Evolutionary conservation across 441 rosid genomes (phyloP).

Genomic region (Mallotus japonicus): DNA sequence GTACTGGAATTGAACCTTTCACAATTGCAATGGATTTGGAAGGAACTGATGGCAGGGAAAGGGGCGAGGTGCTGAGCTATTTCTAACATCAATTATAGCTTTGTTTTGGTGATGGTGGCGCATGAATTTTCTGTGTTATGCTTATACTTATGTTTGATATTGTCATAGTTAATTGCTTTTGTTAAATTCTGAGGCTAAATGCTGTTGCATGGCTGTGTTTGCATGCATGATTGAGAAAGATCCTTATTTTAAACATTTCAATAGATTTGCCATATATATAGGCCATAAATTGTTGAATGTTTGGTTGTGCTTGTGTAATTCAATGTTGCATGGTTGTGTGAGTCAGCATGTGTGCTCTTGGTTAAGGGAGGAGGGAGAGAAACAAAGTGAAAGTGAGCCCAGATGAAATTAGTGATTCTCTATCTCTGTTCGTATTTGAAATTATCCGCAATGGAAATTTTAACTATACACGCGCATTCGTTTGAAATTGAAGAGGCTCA

Average conservation of each 20-base stretch:
- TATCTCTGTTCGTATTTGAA: not conserved
- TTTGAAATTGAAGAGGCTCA: not conserved
- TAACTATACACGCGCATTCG: too few species aligned
- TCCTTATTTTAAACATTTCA: too few species aligned
- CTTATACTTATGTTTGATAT: not conserved
- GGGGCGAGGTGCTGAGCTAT: constrained; percentile 71
- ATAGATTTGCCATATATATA: not conserved
- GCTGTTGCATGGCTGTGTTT: not conserved
- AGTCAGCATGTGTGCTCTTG: not conserved
- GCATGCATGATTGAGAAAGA: not conserved
- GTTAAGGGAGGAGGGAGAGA: not conserved
- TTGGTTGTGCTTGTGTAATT: not conserved
- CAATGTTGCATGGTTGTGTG: not conserved
- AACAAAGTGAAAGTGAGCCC: not conserved
- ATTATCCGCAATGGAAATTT: not conserved
- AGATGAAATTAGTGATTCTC: not conserved
- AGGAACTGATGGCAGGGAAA: constrained; percentile 94
- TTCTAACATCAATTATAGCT: not conserved
- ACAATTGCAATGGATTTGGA: constrained; percentile 91
- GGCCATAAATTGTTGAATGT: not conserved
- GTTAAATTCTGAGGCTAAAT: not conserved
- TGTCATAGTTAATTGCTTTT: not conserved
- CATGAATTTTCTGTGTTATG: not conserved
- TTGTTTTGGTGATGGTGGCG: not conserved
- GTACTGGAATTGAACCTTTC: constrained; percentile 73